Evolutionary conservation across 768 basidiomycete genomes (phyloP).

Genomic region (Tephrocybe sp.): DNA sequence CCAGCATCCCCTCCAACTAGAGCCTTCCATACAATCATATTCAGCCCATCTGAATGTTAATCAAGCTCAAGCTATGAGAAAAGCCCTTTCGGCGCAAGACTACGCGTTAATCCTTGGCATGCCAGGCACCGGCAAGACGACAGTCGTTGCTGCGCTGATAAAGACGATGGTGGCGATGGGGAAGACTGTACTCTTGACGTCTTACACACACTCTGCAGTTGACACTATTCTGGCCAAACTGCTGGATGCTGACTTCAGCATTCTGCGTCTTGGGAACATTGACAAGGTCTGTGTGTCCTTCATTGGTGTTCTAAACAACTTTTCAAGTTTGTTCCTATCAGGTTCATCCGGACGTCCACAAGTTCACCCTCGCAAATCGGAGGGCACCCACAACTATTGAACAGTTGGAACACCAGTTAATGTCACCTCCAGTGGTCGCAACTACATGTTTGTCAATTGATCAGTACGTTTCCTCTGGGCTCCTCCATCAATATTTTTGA

Average conservation of each 20-base stretch:
- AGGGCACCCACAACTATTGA: constrained; percentile 66
- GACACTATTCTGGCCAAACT: constrained; percentile 94
- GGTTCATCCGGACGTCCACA: constrained; percentile 82
- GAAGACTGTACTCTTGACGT: constrained; percentile 86
- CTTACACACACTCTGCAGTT: constrained; percentile 97
- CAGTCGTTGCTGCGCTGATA: constrained; percentile 89
- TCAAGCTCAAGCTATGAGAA: constrained; percentile 71
- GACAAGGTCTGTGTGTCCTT: constrained; percentile 69
- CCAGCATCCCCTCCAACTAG: constrained; percentile 18
- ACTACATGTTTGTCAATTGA: constrained; percentile 94
- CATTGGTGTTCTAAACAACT: not conserved
- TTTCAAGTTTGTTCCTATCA: constrained; percentile 26
- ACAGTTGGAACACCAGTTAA: constrained; percentile 78
- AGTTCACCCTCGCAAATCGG: constrained; percentile 64
- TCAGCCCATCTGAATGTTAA: constrained; percentile 60
- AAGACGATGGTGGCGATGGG: constrained; percentile 73
- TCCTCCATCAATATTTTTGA: not conserved
- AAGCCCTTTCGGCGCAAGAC: constrained; percentile 78
- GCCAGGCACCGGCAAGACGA: constrained; percentile 99
- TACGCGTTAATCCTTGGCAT: constrained; percentile 94
- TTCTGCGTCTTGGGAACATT: constrained; percentile 84
- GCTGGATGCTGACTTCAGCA: constrained; percentile 60
- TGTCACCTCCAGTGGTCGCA: constrained; percentile 91
- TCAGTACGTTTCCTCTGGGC: constrained; percentile 59
- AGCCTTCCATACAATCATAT: constrained; percentile 23